These are phyloP conservation scores for Pleurotus citrinopileatus DNA, from an alignment of 768 basidiomycete species.

Conservation along the genomic window DNA sequence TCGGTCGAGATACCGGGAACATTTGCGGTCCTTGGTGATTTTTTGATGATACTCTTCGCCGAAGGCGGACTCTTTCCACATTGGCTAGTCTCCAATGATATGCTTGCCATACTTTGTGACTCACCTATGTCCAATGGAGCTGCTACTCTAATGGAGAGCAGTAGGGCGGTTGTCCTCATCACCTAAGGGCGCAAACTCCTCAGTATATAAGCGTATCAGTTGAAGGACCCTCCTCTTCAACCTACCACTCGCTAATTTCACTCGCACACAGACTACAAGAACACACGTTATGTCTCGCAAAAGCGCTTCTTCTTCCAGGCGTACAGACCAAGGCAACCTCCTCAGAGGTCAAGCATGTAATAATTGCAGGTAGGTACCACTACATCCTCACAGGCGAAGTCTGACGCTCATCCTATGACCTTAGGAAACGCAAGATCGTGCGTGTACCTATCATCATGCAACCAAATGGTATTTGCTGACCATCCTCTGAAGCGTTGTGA, in stretches of 20 bases:
- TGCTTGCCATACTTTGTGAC: too few species aligned
- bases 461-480: not conserved
- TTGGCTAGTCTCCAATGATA: too few species aligned
- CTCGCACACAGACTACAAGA: not conserved
- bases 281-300: not conserved
- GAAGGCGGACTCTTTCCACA: too few species aligned
- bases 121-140: too few species aligned
- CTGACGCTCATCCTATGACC: not conserved
- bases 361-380: constrained; percentile 6
- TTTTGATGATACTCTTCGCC: too few species aligned
- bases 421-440: constrained; percentile 6
- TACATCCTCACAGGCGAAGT: not conserved
- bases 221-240: not conserved
- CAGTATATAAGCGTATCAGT: too few species aligned
- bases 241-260: not conserved
- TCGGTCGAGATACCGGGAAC: too few species aligned
- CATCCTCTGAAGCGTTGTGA: constrained; percentile 46
- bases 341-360: constrained; percentile 6
- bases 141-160: too few species aligned
- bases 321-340: not conserved
- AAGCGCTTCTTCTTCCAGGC: not conserved
- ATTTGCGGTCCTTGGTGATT: too few species aligned
- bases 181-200: too few species aligned
- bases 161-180: too few species aligned
- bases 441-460: not conserved